Evolutionary conservation across 2,329 filamentous ascomycete species (phyloP).

Genomic region (Cladophialophora carrionii): DNA sequence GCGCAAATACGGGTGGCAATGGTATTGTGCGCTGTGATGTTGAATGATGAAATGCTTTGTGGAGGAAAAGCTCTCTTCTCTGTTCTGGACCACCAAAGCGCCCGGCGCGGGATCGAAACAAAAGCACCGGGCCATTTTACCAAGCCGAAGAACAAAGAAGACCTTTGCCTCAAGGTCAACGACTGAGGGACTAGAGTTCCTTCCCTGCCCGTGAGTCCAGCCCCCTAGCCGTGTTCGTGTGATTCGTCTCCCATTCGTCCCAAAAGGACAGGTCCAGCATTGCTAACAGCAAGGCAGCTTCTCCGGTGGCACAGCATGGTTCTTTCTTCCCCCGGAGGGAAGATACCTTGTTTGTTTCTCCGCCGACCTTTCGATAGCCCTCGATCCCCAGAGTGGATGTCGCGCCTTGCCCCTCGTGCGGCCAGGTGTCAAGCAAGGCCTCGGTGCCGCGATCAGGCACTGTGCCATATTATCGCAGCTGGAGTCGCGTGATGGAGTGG

Average conservation of each 20-base stretch:
- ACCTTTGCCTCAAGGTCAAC: conserved; percentile 20
- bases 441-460: conserved; percentile 29
- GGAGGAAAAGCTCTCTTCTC: conserved; percentile 21
- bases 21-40: conserved; percentile 35
- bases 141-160: conserved; percentile 16
- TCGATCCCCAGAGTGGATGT: conserved; percentile 31
- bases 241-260: not conserved
- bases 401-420: conserved; percentile 24
- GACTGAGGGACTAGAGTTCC: conserved; percentile 39
- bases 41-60: conserved; percentile 35
- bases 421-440: conserved; percentile 32
- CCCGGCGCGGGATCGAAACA: conserved; percentile 13
- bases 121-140: conserved; percentile 10
- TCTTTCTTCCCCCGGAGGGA: conserved; percentile 22
- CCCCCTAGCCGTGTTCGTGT: not conserved
- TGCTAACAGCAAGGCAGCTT: conserved; percentile 28
- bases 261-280: not conserved
- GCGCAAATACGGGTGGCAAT: conserved; percentile 28
- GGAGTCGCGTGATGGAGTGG: conserved; percentile 41
- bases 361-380: conserved; percentile 34
- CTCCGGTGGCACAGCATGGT: conserved; percentile 35
- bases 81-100: conserved; percentile 8
- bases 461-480: conserved; percentile 36
- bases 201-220: conserved; percentile 31
- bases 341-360: conserved; percentile 24